phyloP scores from a whole-genome alignment of 139 green algal species.

The Astrephomene gubernaculifera region DNA sequence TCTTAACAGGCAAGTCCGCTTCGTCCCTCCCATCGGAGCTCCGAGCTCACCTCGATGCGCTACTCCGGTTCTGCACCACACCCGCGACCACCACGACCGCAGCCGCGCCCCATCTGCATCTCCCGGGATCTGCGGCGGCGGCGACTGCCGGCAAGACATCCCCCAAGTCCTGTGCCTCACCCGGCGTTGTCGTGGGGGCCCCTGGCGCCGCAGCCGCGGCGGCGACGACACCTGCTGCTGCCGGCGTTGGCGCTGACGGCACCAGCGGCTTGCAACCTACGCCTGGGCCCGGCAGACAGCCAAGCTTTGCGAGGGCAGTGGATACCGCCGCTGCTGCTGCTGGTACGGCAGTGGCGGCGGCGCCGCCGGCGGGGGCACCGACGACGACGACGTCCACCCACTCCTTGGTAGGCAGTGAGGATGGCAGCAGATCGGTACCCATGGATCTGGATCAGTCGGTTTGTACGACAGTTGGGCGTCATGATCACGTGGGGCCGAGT shows the following conservation, averaged over 20 bases:
- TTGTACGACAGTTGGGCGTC: background rate
- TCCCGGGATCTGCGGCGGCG: too few species aligned
- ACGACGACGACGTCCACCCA: background rate
- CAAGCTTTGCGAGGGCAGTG: background rate
- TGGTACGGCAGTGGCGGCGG: too few species aligned
- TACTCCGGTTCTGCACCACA: background rate
- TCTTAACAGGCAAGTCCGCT: constrained; percentile 1
- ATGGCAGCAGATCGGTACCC: constrained; percentile 26
- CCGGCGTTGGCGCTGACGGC: too few species aligned
- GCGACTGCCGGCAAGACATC: background rate
- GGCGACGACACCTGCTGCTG: too few species aligned
- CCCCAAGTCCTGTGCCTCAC: background rate
- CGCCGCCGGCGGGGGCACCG: too few species aligned
- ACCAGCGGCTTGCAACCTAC: too few species aligned
- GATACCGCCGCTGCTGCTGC: background rate
- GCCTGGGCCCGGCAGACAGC: background rate
- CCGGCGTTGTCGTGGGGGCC: too few species aligned
- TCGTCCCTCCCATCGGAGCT: background rate
- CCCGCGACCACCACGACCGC: background rate
- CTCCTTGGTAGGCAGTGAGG: constrained; percentile 5
- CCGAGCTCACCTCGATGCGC: background rate
- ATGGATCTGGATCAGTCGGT: constrained; percentile 36
- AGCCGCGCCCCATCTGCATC: too few species aligned
- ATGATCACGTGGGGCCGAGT: too few species aligned
- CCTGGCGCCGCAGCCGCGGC: background rate